Evolutionary conservation across 768 basidiomycete genomes (phyloP).

Genomic region (Boletales sp.): DNA sequence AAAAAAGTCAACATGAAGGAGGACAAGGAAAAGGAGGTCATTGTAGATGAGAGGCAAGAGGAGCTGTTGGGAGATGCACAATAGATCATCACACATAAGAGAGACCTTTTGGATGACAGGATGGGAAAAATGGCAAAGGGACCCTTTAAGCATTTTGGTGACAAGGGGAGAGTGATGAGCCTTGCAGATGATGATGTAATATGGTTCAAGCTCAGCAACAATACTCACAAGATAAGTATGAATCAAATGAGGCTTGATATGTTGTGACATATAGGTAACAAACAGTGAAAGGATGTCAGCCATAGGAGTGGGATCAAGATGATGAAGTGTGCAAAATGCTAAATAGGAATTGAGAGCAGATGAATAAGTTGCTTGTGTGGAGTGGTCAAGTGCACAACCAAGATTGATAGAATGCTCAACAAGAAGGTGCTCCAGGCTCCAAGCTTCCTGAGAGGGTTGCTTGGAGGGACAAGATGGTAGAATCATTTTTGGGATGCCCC

Average conservation of each 20-base stretch:
- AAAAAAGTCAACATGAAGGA: neutral
- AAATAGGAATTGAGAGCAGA: neutral
- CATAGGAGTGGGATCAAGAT: neutral
- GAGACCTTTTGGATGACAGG: neutral
- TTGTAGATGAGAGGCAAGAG: too few species aligned
- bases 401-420: conserved; percentile 10
- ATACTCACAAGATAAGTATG: neutral
- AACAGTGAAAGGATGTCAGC: neutral
- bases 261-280: neutral
- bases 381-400: neutral
- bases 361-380: neutral
- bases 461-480: fast-evolving
- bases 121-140: neutral
- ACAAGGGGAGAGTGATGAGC: neutral
- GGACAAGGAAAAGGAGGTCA: neutral
- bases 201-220: neutral
- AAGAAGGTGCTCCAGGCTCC: conserved; percentile 7
- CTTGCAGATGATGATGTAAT: too few species aligned
- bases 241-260: neutral
- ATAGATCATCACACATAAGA: neutral
- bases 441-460: neutral
- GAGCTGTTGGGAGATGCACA: neutral
- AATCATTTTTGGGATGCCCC: conserved; percentile 19
- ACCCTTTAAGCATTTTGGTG: neutral
- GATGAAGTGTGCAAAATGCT: neutral